Evolutionary conservation across 1,284 basidiomycete species (phyloP).

Genomic region (Ustilago tritici): DNA sequence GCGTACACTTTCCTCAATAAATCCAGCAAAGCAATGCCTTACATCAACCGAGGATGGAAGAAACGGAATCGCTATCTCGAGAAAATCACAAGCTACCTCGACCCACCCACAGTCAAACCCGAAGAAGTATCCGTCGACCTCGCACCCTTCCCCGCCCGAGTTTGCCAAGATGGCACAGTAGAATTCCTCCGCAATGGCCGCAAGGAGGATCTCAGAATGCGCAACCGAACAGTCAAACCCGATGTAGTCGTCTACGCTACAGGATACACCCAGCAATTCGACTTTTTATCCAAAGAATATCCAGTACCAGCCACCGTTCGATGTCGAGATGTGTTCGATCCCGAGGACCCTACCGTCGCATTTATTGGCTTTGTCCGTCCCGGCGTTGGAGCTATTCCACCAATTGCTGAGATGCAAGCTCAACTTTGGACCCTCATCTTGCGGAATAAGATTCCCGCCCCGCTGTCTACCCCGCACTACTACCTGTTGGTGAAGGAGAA

Average conservation of each 20-base stretch:
- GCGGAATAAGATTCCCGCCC: constrained; percentile 72
- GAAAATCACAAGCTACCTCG: constrained; percentile 54
- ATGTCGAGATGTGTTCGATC: constrained; percentile 74
- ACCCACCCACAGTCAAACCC: constrained; percentile 73
- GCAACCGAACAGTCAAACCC: constrained; percentile 72
- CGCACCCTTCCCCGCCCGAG: constrained; percentile 75
- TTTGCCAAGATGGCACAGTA: constrained; percentile 73
- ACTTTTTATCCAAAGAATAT: constrained; percentile 73
- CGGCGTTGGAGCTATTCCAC: constrained; percentile 77
- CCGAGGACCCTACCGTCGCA: constrained; percentile 73
- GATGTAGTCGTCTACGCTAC: constrained; percentile 73
- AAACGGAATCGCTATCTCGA: constrained; percentile 70
- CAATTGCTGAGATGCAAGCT: constrained; percentile 77
- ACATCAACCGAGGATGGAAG: constrained; percentile 72
- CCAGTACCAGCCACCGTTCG: constrained; percentile 74
- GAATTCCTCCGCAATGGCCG: constrained; percentile 72
- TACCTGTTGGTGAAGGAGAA: constrained; percentile 75
- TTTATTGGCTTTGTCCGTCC: constrained; percentile 78
- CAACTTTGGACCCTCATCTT: constrained; percentile 77
- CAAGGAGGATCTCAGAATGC: constrained; percentile 73
- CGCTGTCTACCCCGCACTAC: constrained; percentile 73
- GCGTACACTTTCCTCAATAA: constrained; percentile 73
- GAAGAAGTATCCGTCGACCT: constrained; percentile 75
- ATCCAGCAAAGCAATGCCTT: constrained; percentile 65
- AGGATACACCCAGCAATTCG: constrained; percentile 72